Evolutionary conservation across 352 stramenopile genomes (phyloP).

Genomic region (Hyaloperonospora brassicae): DNA sequence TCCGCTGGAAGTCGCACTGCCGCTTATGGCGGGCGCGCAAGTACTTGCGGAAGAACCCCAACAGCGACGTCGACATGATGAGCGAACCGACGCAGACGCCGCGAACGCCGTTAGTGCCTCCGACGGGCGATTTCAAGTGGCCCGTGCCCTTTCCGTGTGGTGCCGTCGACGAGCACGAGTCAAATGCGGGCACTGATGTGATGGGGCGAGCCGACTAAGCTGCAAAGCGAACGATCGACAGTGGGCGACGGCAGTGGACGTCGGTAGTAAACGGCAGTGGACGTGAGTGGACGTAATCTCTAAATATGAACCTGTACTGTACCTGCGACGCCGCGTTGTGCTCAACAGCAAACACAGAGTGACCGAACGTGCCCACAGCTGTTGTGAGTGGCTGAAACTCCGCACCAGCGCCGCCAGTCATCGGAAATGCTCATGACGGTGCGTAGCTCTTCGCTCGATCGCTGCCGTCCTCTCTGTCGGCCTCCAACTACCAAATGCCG

Average conservation of each 20-base stretch:
- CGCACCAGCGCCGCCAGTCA: neutral
- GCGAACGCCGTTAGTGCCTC: slow-evolving; percentile 24
- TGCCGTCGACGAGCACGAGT: slow-evolving; percentile 20
- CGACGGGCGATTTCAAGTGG: slow-evolving; percentile 23
- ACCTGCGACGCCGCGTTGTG: slow-evolving; percentile 4
- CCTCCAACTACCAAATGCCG: neutral
- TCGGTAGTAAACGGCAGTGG: slow-evolving; percentile 11
- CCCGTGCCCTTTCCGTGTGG: slow-evolving; percentile 11
- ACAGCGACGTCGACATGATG: slow-evolving; percentile 29
- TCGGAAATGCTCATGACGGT: slow-evolving; percentile 12
- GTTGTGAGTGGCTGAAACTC: slow-evolving; percentile 14
- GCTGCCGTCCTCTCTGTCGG: neutral
- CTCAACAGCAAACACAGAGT: neutral
- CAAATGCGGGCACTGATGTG: slow-evolving; percentile 7
- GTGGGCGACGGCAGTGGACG: slow-evolving; percentile 5
- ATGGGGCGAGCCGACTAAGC: slow-evolving; percentile 15
- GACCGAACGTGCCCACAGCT: neutral
- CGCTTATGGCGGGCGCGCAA: slow-evolving; percentile 75
- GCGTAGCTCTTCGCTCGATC: neutral
- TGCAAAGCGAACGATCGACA: neutral
- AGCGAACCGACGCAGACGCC: slow-evolving; percentile 27
- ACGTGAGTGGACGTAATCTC: too few species aligned
- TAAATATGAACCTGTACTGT: slow-evolving; percentile 33
- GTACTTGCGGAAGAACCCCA: slow-evolving; percentile 63
- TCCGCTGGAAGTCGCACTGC: slow-evolving; percentile 87